Percentiles rank a stretch among this genome's conserved stretches.
Conservation (phyloP, 78 protist genomes). For the Emiliania huxleyi region DNA sequence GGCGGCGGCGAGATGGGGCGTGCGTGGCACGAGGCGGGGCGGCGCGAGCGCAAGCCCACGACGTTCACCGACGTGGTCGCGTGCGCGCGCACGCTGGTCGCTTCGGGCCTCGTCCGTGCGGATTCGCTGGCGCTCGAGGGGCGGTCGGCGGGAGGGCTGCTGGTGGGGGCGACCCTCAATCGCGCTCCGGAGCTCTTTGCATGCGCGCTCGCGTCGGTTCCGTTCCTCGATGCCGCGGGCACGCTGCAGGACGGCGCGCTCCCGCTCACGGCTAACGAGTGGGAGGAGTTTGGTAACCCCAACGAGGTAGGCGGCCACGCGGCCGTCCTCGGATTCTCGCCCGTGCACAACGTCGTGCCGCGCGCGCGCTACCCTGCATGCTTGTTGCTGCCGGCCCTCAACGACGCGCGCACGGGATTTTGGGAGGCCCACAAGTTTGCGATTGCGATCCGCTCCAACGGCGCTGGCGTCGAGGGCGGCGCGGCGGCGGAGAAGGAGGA, state of each 20-base stretch:
- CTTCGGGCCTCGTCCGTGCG: neutral
- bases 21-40: constrained; percentile 1
- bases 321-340: neutral
- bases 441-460: too few relatives aligned
- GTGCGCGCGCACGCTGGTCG: constrained; percentile 1
- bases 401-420: constrained; percentile 6
- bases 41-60: neutral
- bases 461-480: too few relatives aligned
- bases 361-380: neutral
- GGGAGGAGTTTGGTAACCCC: constrained; percentile 29
- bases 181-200: neutral
- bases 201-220: constrained; percentile 10
- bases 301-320: neutral
- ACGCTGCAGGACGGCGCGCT: constrained; percentile 24
- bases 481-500: too few relatives aligned
- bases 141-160: constrained; percentile 30
- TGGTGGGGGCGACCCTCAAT: constrained; percentile 19
- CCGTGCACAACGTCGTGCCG: constrained; percentile 17
- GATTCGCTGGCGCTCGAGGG: constrained; percentile 1
- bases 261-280: constrained; percentile 11
- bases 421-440: constrained; percentile 3
- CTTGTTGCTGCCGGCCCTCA: neutral
- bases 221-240: constrained; percentile 22
- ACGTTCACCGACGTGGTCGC: constrained; percentile 11
- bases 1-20: constrained; percentile 44